phyloP scores from a whole-genome alignment of 2,329 filamentous ascomycete species.

The Hymenoscyphus linearis region DNA sequence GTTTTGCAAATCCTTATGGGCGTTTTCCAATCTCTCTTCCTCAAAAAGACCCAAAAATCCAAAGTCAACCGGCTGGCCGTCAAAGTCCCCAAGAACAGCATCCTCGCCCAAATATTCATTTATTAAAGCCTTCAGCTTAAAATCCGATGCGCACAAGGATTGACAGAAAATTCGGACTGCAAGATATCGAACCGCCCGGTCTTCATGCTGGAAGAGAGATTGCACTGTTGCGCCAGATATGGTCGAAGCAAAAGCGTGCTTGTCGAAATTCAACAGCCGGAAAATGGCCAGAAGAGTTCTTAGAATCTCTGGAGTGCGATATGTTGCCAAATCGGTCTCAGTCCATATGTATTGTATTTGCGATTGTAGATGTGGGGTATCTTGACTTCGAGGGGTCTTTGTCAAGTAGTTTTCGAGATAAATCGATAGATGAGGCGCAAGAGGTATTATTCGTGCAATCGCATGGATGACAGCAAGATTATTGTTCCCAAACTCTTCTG shows the following conservation, averaged over 20 bases:
- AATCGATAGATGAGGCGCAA: slow-evolving; percentile 72
- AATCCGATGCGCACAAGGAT: slow-evolving; percentile 74
- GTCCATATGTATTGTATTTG: slow-evolving; percentile 19
- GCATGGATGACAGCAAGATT: slow-evolving; percentile 53
- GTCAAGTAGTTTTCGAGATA: slow-evolving; percentile 54
- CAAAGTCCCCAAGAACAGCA: slow-evolving; percentile 64
- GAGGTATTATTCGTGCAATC: slow-evolving; percentile 74
- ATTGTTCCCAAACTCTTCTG: slow-evolving; percentile 11
- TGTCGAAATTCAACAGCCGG: slow-evolving; percentile 74
- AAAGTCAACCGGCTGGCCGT: slow-evolving; percentile 73
- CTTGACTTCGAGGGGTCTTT: slow-evolving; percentile 22
- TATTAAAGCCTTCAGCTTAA: slow-evolving; percentile 68
- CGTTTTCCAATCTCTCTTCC: slow-evolving; percentile 34
- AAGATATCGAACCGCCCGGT: slow-evolving; percentile 66
- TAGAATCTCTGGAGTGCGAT: slow-evolving; percentile 37
- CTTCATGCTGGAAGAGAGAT: slow-evolving; percentile 56
- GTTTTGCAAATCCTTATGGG: slow-evolving; percentile 11
- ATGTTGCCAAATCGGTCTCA: slow-evolving; percentile 29
- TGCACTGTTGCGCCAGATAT: slow-evolving; percentile 65
- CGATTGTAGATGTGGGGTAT: slow-evolving; percentile 22
- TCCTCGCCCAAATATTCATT: slow-evolving; percentile 57
- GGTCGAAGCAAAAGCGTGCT: slow-evolving; percentile 57
- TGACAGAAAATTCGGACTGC: slow-evolving; percentile 76
- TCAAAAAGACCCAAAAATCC: slow-evolving; percentile 61
- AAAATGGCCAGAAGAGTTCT: slow-evolving; percentile 63